Base-by-base conservation (phyloP, 495 filamentous ascomycete genomes). In the Aspergillus cristatus region DNA sequence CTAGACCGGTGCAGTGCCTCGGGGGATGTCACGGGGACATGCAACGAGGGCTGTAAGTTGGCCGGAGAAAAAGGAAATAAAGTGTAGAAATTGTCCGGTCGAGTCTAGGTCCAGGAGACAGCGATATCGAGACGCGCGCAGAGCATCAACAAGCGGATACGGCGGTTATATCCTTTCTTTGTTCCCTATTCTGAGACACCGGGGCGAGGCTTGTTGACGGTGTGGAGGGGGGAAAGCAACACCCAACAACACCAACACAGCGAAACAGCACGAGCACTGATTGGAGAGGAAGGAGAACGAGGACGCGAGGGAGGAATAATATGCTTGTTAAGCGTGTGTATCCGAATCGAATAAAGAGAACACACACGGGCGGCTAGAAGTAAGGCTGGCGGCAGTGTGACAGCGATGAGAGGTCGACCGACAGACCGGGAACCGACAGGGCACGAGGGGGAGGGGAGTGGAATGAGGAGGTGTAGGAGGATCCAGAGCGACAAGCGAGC, bases 301-400 rank as follows among this genome's bases (percentile, higher is more conserved):
- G 26, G 36, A 31, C 15, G 44, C 34, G 20, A 20, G 31, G 38
- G 41, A 40, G 39, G 41, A 41, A 43, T 41, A 33, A 29, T 35
- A 38, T 38, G 34, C 40, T 37, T 43, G 39, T 39, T n/a, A n/a
- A n/a, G n/a, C n/a, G n/a, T n/a, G n/a, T n/a, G n/a, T n/a, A n/a
- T n/a, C n/a, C n/a, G n/a, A n/a, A n/a, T n/a, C n/a, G n/a, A n/a
- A n/a, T n/a, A n/a, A n/a, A n/a, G n/a, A n/a, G n/a, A n/a, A n/a
- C n/a, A n/a, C n/a, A 24, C 20, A 24, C 54, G 50, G 54, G 45
- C 57, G 56, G 41, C 37, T 41, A 25, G 38, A 38, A 40, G 28
- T 50, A 26, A 26, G 40, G 40, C 37, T 28, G 47, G 51, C 58
- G 52, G 56, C 52, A 56, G 48, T 51, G 57, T 48, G 50, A 57